phyloP scores from a whole-genome alignment of 768 basidiomycete genomes.

The Lentinula boryana region DNA sequence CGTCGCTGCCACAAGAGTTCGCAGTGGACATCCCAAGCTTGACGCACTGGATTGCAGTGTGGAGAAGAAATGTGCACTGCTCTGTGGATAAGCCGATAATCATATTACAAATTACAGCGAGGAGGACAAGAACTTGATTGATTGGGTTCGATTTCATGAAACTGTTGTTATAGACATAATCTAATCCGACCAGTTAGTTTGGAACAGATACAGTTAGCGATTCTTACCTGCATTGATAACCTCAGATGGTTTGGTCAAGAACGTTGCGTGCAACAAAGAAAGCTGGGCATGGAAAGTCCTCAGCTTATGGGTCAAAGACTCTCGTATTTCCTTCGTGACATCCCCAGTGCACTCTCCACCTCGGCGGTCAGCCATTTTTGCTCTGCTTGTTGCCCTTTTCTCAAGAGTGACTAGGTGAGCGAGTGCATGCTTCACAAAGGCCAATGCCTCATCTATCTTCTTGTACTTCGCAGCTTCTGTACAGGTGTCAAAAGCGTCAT shows the following conservation, averaged over 20 bases:
- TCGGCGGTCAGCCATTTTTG: no score
- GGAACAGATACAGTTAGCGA: neutral
- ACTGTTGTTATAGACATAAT: neutral
- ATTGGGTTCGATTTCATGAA: constrained; percentile 2
- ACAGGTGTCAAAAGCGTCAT: no score
- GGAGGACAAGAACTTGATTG: constrained; percentile 6
- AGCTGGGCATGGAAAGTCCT: neutral
- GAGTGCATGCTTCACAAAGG: no score
- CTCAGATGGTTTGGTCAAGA: neutral
- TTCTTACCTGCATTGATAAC: neutral
- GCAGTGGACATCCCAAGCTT: constrained; percentile 7
- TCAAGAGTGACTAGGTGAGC: no score
- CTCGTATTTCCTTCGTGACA: no score
- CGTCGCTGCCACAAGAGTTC: neutral
- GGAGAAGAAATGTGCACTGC: constrained; percentile 11
- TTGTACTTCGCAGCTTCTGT: no score
- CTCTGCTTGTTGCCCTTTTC: no score
- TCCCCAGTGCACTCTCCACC: no score
- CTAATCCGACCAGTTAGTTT: neutral
- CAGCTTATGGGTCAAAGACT: no score
- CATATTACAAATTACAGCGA: constrained; percentile 10
- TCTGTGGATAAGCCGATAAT: constrained; percentile 9
- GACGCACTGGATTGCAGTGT: constrained; percentile 1
- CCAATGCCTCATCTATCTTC: no score
- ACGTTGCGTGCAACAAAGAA: neutral